Conservation (phyloP, 345 rosid genomes). For the Cochlearia excelsa region DNA sequence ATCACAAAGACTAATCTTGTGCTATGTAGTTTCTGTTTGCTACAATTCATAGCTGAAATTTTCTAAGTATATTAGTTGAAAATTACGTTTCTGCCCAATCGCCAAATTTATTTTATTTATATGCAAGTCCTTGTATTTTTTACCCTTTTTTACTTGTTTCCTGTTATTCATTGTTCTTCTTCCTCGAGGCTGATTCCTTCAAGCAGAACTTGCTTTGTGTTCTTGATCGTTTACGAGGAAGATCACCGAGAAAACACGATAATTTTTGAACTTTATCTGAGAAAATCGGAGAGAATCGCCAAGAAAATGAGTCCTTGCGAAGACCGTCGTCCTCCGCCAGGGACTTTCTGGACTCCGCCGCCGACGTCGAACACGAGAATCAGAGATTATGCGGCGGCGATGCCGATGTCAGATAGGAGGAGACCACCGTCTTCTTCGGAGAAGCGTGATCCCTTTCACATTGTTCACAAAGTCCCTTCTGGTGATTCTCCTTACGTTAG, state of each 20-base stretch:
- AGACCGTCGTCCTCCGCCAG: slow-evolving; percentile 32
- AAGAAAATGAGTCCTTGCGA: slow-evolving; percentile 41
- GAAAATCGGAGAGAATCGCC: neutral
- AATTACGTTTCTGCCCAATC: too few relatives aligned
- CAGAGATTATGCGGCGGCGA: slow-evolving; percentile 19
- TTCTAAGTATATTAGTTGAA: too few relatives aligned
- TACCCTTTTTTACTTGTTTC: neutral
- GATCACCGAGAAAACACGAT: too few relatives aligned
- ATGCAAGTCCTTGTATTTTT: too few relatives aligned
- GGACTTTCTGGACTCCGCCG: slow-evolving; percentile 58
- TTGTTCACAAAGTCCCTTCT: slow-evolving; percentile 71
- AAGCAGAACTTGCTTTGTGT: neutral
- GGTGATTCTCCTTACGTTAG: slow-evolving; percentile 80
- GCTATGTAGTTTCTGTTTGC: too few relatives aligned
- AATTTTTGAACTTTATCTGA: slow-evolving; percentile 9
- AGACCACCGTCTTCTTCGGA: slow-evolving; percentile 37
- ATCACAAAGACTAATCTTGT: too few relatives aligned
- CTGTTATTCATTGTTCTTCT: neutral
- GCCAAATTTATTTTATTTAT: too few relatives aligned
- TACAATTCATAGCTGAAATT: too few relatives aligned
- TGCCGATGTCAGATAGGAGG: slow-evolving; percentile 58
- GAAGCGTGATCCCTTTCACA: slow-evolving; percentile 53
- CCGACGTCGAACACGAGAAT: slow-evolving; percentile 37
- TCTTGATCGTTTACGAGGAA: slow-evolving; percentile 14
- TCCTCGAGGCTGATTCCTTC: neutral